A percentile compares a stretch with the other conserved stretches of the same genome.
These are phyloP conservation scores for Buddleja alternifolia DNA, from an alignment of 257 asterid genomes.

Conservation along the genomic window DNA sequence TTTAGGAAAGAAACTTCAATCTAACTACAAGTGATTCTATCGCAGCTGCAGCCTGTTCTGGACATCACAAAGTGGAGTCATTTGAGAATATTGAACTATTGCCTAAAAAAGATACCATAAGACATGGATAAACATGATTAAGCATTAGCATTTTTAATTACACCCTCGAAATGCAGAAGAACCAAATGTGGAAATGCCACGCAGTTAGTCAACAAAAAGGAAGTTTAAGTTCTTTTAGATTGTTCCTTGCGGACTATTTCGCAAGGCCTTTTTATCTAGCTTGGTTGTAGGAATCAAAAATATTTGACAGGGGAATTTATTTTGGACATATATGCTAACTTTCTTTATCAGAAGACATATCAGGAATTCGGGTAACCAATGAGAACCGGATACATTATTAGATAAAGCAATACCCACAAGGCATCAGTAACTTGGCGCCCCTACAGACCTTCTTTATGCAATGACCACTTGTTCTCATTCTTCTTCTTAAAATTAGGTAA, in stretches of 20 bases:
- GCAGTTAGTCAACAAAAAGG: conserved; percentile 10
- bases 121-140: conserved; percentile 20
- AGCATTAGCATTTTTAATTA: conserved; percentile 1
- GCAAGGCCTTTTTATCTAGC: too few relatives aligned
- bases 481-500: conserved; percentile 84
- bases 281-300: not conserved
- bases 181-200: conserved; percentile 6
- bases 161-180: not conserved
- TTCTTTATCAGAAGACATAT: not conserved
- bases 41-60: conserved; percentile 14
- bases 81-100: conserved; percentile 10
- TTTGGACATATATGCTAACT: not conserved
- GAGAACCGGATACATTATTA: conserved; percentile 9
- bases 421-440: conserved; percentile 93
- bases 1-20: not conserved
- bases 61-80: conserved; percentile 3
- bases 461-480: conserved; percentile 84
- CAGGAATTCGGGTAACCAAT: not conserved
- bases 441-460: conserved; percentile 92
- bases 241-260: too few relatives aligned
- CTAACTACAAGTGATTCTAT: not conserved
- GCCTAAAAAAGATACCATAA: conserved; percentile 15
- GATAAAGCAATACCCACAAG: conserved; percentile 64
- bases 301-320: not conserved
- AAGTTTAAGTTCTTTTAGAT: too few relatives aligned